These are phyloP conservation scores for Decorospora gaudefroyi DNA, from an alignment of 2,329 filamentous ascomycete species.

Conservation along the genomic window DNA sequence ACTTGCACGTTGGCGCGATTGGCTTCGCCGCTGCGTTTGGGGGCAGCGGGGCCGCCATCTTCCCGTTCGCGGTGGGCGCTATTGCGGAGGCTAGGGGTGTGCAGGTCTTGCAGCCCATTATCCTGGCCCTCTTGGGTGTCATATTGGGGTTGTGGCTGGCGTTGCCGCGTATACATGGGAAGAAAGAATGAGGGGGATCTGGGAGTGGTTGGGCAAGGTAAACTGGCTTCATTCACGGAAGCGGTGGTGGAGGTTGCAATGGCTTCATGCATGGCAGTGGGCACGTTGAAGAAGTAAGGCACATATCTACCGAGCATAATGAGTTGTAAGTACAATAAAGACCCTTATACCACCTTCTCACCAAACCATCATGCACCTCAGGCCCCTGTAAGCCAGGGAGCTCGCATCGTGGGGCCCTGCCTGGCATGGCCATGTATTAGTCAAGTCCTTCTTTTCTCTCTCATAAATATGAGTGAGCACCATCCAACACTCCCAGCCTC, in stretches of 20 bases:
- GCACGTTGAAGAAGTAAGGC: no score
- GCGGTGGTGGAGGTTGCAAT: no score
- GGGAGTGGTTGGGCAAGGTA: neutral
- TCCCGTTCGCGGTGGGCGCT: slow-evolving; percentile 68
- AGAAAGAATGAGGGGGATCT: slow-evolving; percentile 41
- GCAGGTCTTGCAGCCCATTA: slow-evolving; percentile 63
- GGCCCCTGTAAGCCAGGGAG: no score
- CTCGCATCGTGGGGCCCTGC: no score
- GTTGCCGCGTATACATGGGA: slow-evolving; percentile 54
- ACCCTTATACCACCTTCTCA: no score
- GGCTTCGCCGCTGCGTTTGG: slow-evolving; percentile 81
- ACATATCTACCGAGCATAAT: no score
- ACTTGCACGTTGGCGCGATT: slow-evolving; percentile 78
- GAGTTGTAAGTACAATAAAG: no score
- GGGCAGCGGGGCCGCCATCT: slow-evolving; percentile 70
- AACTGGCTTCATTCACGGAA: neutral
- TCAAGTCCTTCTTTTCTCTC: no score
- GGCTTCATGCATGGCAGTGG: no score
- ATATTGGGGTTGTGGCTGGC: slow-evolving; percentile 58
- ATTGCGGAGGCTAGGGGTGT: slow-evolving; percentile 67
- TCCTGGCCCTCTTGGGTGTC: slow-evolving; percentile 58
- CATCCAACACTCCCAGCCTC: neutral
- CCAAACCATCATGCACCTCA: no score
- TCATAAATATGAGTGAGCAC: no score
- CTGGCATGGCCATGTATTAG: no score